phyloP scores from a whole-genome alignment of 768 basidiomycete species.

The Mycena galopus region DNA sequence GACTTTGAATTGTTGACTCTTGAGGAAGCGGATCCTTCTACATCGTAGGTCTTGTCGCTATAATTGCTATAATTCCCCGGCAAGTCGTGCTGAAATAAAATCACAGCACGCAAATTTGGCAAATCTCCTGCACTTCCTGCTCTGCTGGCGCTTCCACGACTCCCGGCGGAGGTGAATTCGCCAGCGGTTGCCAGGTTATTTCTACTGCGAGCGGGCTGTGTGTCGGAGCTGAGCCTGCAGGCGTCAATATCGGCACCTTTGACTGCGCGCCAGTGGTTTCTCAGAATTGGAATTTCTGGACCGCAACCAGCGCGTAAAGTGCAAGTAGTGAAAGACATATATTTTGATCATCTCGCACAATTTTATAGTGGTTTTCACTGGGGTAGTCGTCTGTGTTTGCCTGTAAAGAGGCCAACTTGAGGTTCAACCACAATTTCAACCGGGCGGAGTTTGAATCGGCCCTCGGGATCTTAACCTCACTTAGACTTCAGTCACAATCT shows the following conservation, averaged over 20 bases:
- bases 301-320: too few relatives aligned
- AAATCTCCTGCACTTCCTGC: constrained; percentile 19
- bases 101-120: constrained; percentile 23
- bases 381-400: too few relatives aligned
- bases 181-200: constrained; percentile 12
- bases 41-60: background rate
- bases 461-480: too few relatives aligned
- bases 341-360: too few relatives aligned
- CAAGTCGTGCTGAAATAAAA: background rate
- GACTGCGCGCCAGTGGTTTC: background rate
- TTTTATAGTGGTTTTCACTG: too few relatives aligned
- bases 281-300: too few relatives aligned
- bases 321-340: too few relatives aligned
- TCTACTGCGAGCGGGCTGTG: constrained; percentile 12
- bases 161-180: constrained; percentile 21
- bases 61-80: too few relatives aligned
- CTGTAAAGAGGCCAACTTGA: too few relatives aligned
- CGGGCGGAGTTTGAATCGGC: too few relatives aligned
- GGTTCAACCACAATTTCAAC: too few relatives aligned
- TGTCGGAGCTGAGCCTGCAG: background rate
- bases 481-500: too few relatives aligned
- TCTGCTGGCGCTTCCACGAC: constrained; percentile 8
- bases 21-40: background rate
- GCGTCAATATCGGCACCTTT: background rate
- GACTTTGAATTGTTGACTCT: background rate